These are phyloP conservation scores for Sechiopsis laciniata DNA, from an alignment of 306 rosid genomes.

Conservation along the genomic window DNA sequence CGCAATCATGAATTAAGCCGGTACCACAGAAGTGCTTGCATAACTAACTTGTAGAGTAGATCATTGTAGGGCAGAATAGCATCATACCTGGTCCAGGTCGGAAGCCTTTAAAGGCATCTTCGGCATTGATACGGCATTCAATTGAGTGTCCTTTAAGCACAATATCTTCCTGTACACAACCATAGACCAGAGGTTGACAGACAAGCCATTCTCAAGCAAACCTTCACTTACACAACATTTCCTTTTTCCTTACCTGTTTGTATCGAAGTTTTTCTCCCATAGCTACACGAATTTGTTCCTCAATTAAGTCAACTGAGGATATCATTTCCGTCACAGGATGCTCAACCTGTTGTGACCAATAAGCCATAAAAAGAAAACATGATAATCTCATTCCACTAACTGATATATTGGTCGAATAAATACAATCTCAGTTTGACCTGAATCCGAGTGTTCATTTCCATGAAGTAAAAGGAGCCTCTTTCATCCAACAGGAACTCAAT, in stretches of 20 bases:
- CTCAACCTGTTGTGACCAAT: slow-evolving; percentile 55
- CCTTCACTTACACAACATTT: slow-evolving; percentile 20
- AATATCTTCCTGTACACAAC: slow-evolving; percentile 67
- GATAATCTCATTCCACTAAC: not conserved
- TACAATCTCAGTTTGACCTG: slow-evolving; percentile 52
- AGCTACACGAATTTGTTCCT: slow-evolving; percentile 94
- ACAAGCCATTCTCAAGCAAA: slow-evolving; percentile 18
- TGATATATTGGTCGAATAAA: not conserved
- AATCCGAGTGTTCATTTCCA: slow-evolving; percentile 99
- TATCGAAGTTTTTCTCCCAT: slow-evolving; percentile 78
- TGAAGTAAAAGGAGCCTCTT: slow-evolving; percentile 96
- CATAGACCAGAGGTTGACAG: slow-evolving; percentile 25
- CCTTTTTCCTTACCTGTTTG: slow-evolving; percentile 49
- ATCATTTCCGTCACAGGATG: slow-evolving; percentile 99
- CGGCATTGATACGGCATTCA: slow-evolving; percentile 98
- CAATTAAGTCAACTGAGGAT: slow-evolving; percentile 86
- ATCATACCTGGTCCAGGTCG: slow-evolving; percentile 93
- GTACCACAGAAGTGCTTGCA: not conserved
- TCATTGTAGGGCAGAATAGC: slow-evolving; percentile 19
- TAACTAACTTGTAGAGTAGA: not conserved
- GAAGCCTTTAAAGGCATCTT: slow-evolving; percentile 93
- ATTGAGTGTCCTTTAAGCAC: slow-evolving; percentile 95
- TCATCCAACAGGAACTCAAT: slow-evolving; percentile 96
- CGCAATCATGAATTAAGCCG: not conserved
- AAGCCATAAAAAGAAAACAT: slow-evolving; percentile 5